Percentiles rank a stretch among this genome's conserved stretches.
Conservation (phyloP, 352 stramenopile genomes). For the Sclerospora graminicola region DNA sequence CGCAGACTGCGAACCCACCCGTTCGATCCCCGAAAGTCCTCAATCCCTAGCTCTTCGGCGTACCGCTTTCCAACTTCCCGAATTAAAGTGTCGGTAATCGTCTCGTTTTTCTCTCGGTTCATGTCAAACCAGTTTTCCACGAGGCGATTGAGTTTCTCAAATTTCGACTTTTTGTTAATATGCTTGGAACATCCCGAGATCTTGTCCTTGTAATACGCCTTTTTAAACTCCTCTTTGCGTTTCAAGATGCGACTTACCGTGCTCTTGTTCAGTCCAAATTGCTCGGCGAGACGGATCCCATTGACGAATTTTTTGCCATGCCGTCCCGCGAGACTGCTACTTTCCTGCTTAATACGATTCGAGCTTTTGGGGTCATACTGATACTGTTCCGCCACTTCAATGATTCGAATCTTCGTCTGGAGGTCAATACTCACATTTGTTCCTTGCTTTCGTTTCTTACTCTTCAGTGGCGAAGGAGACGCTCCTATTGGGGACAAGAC, state of each 20-base stretch:
- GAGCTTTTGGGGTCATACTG: slow-evolving; percentile 64
- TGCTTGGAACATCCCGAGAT: slow-evolving; percentile 75
- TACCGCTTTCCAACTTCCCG: slow-evolving; percentile 65
- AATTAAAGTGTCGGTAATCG: slow-evolving; percentile 62
- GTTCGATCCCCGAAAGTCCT: slow-evolving; percentile 70
- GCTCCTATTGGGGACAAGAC: neutral
- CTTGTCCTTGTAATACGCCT: slow-evolving; percentile 81
- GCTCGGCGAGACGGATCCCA: slow-evolving; percentile 55
- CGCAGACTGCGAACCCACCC: slow-evolving; percentile 70
- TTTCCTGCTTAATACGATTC: slow-evolving; percentile 27
- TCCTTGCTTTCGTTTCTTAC: slow-evolving; percentile 49
- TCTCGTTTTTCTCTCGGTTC: slow-evolving; percentile 58
- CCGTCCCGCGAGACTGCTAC: neutral
- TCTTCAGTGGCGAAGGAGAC: slow-evolving; percentile 2
- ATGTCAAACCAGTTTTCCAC: slow-evolving; percentile 82
- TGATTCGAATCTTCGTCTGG: slow-evolving; percentile 79
- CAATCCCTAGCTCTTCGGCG: slow-evolving; percentile 59
- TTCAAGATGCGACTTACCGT: slow-evolving; percentile 80
- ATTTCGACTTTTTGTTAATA: slow-evolving; percentile 85
- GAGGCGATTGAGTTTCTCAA: slow-evolving; percentile 70
- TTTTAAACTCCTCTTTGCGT: slow-evolving; percentile 82
- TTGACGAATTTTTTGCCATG: slow-evolving; percentile 47
- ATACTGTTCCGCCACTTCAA: slow-evolving; percentile 73
- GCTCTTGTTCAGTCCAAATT: slow-evolving; percentile 77
- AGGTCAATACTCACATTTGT: slow-evolving; percentile 67